Base-by-base conservation (phyloP, 2,329 filamentous ascomycete genomes). In the Fusarium nodosum region DNA sequence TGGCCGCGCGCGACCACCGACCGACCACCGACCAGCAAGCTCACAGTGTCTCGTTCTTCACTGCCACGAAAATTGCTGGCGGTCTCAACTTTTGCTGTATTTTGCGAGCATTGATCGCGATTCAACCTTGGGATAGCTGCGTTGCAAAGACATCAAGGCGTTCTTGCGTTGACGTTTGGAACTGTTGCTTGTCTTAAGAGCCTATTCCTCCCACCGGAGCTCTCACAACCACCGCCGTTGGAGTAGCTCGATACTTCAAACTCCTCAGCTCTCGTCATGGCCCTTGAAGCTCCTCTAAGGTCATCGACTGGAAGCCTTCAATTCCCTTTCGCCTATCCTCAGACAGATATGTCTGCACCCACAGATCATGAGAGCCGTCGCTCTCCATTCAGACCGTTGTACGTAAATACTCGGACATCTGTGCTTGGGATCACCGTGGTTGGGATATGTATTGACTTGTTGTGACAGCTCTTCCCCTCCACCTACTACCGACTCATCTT, bases 271-370 rank as follows among this genome's bases (percentile, higher is more conserved):
- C 55, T 58, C 68, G 72, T 64, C 72, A 77, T 81, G 79, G 76
- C 80, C 71, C 74, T 82, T 68, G 75, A 81, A 80, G 88, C 84
- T 75, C 88, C 88, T 64, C 78, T 91, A 73, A 83, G 88, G 75
- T 86, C 88, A 66, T 91, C 89, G 65, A 86, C 86, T 62, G 87
- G 85, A 76, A 87, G 73, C 64, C 48, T 80, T 50, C 77, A 78
- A 46, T 80, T 79, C 57, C 72, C 73, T 24, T 79, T 79, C 44
- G 63, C 83, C 48, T 83, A 84, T 68, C 83, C 83, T 69, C 82
- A 83, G 66, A 83, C 66, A 68, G 75, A 89, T 50, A 86, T 89
- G 81, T 85, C 87, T 52, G 73, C 84, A n/a, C 83, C 86, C 15
- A 82, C 85, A 47, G 85, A 88, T 56, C 83, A 84, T 42, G 82